Evolutionary conservation across 805 yeast genomes (phyloP).

Genomic region (Ogataea saltuana): DNA sequence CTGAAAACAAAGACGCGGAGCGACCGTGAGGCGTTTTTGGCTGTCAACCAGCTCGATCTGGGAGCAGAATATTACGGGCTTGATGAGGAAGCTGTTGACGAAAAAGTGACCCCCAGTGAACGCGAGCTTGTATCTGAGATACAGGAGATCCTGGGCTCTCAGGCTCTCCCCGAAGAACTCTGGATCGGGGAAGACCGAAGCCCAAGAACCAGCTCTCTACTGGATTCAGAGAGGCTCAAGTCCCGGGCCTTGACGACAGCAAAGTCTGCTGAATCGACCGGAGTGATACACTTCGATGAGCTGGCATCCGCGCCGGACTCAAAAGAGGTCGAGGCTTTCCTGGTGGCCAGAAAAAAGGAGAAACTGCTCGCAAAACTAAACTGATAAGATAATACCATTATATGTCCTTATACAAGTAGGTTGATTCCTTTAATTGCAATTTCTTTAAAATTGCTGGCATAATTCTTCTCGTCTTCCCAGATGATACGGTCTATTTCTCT

Average conservation of each 20-base stretch:
- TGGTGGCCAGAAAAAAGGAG: slow-evolving; percentile 46
- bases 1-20: slow-evolving; percentile 16
- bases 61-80: slow-evolving; percentile 47
- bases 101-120: too few species aligned
- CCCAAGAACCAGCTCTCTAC: background rate
- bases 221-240: too few species aligned
- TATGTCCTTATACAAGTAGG: slow-evolving; percentile 16
- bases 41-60: slow-evolving; percentile 21
- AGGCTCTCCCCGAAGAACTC: too few species aligned
- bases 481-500: slow-evolving; percentile 77
- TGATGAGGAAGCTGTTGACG: too few species aligned
- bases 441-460: slow-evolving; percentile 36
- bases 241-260: too few species aligned
- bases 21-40: slow-evolving; percentile 13
- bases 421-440: slow-evolving; percentile 26
- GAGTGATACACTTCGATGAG: slow-evolving; percentile 26
- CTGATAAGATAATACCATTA: slow-evolving; percentile 33
- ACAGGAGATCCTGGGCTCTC: too few species aligned
- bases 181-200: too few species aligned
- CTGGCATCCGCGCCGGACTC: slow-evolving; percentile 34
- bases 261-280: too few species aligned
- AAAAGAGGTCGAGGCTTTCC: slow-evolving; percentile 44
- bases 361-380: slow-evolving; percentile 44
- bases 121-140: too few species aligned
- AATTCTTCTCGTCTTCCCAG: slow-evolving; percentile 70